Evolutionary conservation across 78 protist species (phyloP).

Genomic region (Parvularia atlantis): DNA sequence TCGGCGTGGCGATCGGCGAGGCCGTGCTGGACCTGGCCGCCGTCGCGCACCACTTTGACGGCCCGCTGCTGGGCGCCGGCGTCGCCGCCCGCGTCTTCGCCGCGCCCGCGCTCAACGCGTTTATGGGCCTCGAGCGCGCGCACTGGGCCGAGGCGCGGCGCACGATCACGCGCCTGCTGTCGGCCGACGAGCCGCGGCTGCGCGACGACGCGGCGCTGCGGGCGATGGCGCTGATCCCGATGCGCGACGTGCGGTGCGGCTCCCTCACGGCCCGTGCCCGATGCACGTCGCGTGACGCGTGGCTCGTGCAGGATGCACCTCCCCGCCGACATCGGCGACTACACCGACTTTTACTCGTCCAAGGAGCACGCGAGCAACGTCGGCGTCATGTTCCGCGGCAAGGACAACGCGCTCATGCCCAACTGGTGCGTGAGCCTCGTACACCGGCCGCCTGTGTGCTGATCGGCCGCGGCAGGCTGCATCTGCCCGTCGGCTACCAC

Average conservation of each 20-base stretch:
- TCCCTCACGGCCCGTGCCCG: not conserved
- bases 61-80: slow-evolving; percentile 1
- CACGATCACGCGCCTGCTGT: slow-evolving; percentile 27
- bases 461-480: slow-evolving; percentile 5
- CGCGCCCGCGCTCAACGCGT: slow-evolving; percentile 48
- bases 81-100: slow-evolving; percentile 27
- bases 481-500: slow-evolving; percentile 90
- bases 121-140: slow-evolving; percentile 52
- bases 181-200: slow-evolving; percentile 24
- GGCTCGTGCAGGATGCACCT: slow-evolving; percentile 39
- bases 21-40: slow-evolving; percentile 60
- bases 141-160: slow-evolving; percentile 65
- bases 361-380: slow-evolving; percentile 85
- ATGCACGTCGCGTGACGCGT: slow-evolving; percentile 20
- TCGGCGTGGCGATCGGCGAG: slow-evolving; percentile 81
- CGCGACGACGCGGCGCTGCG: slow-evolving; percentile 35
- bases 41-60: slow-evolving; percentile 28
- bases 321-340: slow-evolving; percentile 62
- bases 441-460: too few species aligned
- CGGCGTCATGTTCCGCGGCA: slow-evolving; percentile 73
- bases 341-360: slow-evolving; percentile 90
- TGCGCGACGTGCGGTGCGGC: not conserved
- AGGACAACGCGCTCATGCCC: slow-evolving; percentile 70
- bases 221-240: slow-evolving; percentile 14
- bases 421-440: slow-evolving; percentile 33